phyloP scores from a whole-genome alignment of 2,329 filamentous ascomycete genomes.

The Aureobasidium sp. region DNA sequence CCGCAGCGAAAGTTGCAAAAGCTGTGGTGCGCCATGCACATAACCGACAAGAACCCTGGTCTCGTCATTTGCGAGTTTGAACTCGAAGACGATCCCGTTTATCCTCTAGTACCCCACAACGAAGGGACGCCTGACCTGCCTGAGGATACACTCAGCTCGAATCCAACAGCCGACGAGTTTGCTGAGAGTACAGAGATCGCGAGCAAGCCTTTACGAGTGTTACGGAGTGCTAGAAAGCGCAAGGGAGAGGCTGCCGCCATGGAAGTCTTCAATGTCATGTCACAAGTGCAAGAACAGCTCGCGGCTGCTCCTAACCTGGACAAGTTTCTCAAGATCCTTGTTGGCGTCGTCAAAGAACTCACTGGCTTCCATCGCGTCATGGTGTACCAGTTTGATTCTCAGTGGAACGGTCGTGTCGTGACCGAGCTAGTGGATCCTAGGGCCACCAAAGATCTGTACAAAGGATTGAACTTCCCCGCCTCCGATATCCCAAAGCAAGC shows the following conservation, averaged over 20 bases:
- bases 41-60: slow-evolving; percentile 59
- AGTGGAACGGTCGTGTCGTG: slow-evolving; percentile 79
- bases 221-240: slow-evolving; percentile 67
- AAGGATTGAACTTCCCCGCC: slow-evolving; percentile 81
- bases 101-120: slow-evolving; percentile 57
- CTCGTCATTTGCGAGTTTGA: slow-evolving; percentile 85
- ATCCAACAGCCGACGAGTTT: slow-evolving; percentile 67
- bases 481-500: slow-evolving; percentile 81
- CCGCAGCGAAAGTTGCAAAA: slow-evolving; percentile 53
- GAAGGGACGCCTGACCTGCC: slow-evolving; percentile 56
- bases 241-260: slow-evolving; percentile 75
- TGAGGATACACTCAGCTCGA: slow-evolving; percentile 65
- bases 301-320: slow-evolving; percentile 64
- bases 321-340: slow-evolving; percentile 68
- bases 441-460: slow-evolving; percentile 75
- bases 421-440: slow-evolving; percentile 77
- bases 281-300: slow-evolving; percentile 83
- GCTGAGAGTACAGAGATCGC: slow-evolving; percentile 66
- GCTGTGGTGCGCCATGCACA: slow-evolving; percentile 82
- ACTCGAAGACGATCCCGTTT: slow-evolving; percentile 64
- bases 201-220: slow-evolving; percentile 69
- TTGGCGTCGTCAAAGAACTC: slow-evolving; percentile 80
- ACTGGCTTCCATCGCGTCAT: slow-evolving; percentile 89
- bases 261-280: slow-evolving; percentile 88
- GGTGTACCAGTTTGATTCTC: slow-evolving; percentile 82